These are phyloP conservation scores for Coemansia sp. DNA, from an alignment of 192 early-diverging fungal genomes.

Conservation along the genomic window DNA sequence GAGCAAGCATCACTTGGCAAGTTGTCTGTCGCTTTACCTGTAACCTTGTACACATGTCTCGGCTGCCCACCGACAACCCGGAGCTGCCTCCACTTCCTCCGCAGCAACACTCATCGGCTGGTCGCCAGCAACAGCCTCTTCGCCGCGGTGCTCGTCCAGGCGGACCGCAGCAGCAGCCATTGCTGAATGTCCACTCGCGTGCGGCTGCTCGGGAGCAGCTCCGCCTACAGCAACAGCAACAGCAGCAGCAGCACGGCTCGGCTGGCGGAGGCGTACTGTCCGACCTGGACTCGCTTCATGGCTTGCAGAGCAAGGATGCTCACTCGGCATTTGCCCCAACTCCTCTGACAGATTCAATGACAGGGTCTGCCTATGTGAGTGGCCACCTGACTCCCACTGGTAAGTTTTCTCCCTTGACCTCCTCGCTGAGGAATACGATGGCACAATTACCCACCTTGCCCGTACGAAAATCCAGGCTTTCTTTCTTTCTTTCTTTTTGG, in stretches of 20 bases:
- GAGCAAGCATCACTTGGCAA: neutral
- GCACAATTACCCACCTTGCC: neutral
- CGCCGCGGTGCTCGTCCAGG: conserved; percentile 7
- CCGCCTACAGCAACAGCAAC: conserved; percentile 22
- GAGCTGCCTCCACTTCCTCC: neutral
- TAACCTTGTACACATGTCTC: conserved; percentile 8
- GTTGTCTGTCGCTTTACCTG: neutral
- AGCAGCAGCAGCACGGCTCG: conserved; percentile 5
- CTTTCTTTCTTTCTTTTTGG: neutral
- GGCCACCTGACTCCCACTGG: conserved; percentile 53
- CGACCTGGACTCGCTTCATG: conserved; percentile 30
- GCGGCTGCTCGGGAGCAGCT: conserved; percentile 29
- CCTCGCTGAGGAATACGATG: neutral
- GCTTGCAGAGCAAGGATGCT: conserved; percentile 25
- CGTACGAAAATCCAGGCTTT: conserved; percentile 1
- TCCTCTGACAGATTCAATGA: conserved; percentile 28
- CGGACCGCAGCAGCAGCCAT: conserved; percentile 12
- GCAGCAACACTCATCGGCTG: neutral
- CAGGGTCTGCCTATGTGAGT: conserved; percentile 48
- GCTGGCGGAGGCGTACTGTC: conserved; percentile 30
- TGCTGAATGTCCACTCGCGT: conserved; percentile 36
- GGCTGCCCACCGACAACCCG: neutral
- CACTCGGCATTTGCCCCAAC: conserved; percentile 34
- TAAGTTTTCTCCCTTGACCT: conserved; percentile 12
- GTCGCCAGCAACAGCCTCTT: neutral